Conservation (phyloP, 2,329 filamentous ascomycete genomes). For the Monosporascus ibericus region DNA sequence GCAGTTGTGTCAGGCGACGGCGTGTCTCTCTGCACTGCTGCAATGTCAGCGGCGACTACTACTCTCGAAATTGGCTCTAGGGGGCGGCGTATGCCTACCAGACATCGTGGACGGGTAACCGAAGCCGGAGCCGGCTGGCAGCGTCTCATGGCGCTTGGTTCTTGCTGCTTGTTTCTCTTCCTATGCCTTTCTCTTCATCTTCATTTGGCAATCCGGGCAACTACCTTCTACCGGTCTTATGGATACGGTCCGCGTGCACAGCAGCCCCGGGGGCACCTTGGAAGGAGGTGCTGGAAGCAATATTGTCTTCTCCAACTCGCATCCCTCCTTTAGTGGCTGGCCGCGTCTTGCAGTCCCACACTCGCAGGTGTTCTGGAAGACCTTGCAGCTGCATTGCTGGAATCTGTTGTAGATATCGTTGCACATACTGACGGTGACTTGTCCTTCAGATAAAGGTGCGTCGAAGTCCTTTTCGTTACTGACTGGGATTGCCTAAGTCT, state of each 20-base stretch:
- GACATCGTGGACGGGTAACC: background rate
- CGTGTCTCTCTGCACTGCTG: background rate
- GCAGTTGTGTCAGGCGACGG: conserved; percentile 3
- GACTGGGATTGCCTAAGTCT: no score
- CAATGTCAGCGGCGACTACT: conserved; percentile 1
- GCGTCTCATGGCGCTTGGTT: background rate
- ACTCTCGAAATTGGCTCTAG: background rate
- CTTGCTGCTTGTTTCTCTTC: no score
- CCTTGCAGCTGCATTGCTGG: conserved; percentile 22
- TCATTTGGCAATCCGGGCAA: conserved; percentile 15
- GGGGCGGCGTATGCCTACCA: conserved; percentile 6
- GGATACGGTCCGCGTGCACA: conserved; percentile 13
- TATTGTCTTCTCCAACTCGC: conserved; percentile 14
- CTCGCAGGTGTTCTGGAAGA: conserved; percentile 29
- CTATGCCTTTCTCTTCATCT: background rate
- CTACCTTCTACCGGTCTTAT: conserved; percentile 14
- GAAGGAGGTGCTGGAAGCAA: conserved; percentile 14
- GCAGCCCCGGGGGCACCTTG: conserved; percentile 12
- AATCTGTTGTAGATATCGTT: conserved; percentile 23
- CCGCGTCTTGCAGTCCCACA: conserved; percentile 22
- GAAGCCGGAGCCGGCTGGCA: background rate
- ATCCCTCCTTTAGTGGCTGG: conserved; percentile 10
- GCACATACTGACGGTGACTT: conserved; percentile 22
- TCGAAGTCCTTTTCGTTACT: no score
- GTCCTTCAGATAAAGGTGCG: no score